These are phyloP conservation scores for Oryza meyeriana DNA, from an alignment of 176 grass and related monocot genomes.

Conservation along the genomic window DNA sequence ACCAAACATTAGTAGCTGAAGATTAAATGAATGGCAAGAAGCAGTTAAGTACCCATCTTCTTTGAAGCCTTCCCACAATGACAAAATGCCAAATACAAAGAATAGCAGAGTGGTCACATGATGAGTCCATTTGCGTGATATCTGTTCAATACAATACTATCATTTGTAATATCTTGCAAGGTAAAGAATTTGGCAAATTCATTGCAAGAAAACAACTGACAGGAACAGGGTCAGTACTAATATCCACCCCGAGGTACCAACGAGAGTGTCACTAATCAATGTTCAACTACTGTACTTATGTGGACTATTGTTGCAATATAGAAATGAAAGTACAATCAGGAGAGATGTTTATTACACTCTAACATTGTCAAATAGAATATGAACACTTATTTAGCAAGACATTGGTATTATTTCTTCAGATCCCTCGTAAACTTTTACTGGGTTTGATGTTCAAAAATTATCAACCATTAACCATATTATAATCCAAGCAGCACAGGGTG, in stretches of 20 bases:
- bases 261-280: not conserved
- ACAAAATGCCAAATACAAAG: slow-evolving; percentile 91
- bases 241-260: not conserved
- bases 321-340: not conserved
- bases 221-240: not conserved
- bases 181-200: not conserved
- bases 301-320: not conserved
- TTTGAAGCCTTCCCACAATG: slow-evolving; percentile 93
- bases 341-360: not conserved
- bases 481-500: not conserved
- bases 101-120: slow-evolving; percentile 91
- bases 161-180: slow-evolving; percentile 13
- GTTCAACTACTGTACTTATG: not conserved
- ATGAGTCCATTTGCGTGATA: slow-evolving; percentile 95
- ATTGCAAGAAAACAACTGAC: not conserved
- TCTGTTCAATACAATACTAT: slow-evolving; percentile 48
- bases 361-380: not conserved
- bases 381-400: not conserved
- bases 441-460: not conserved
- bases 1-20: not conserved
- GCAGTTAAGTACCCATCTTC: slow-evolving; percentile 64
- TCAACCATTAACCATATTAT: not conserved
- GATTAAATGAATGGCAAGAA: not conserved
- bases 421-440: not conserved
- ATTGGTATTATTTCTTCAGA: not conserved